Evolutionary conservation across 441 rosid genomes (phyloP).

Genomic region (Adansonia rubrostipa): DNA sequence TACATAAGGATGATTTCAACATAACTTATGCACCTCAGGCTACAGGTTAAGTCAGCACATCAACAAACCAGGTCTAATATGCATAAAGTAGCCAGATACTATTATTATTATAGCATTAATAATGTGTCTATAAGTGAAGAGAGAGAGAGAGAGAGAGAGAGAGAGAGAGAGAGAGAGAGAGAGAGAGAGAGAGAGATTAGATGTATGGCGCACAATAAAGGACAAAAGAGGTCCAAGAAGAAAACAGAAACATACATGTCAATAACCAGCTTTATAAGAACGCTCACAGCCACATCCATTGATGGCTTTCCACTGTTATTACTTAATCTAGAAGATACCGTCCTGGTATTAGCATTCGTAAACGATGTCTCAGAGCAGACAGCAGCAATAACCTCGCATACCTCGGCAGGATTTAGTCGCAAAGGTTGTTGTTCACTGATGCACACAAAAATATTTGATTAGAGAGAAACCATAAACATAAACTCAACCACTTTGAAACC

Average conservation of each 20-base stretch:
- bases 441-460: conserved; percentile 36
- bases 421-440: conserved; percentile 97
- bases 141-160: conserved; percentile 11
- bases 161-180: conserved; percentile 10
- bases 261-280: conserved; percentile 93
- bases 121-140: not conserved
- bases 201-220: conserved; percentile 4
- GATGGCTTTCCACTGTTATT: conserved; percentile 88
- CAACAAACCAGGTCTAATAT: conserved; percentile 22
- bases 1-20: conserved; percentile 3
- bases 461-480: conserved; percentile 23
- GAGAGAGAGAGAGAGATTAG: conserved; percentile 5
- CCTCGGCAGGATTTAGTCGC: conserved; percentile 84
- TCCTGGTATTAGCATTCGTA: conserved; percentile 63
- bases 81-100: not conserved
- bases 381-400: conserved; percentile 94
- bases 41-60: conserved; percentile 13
- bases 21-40: conserved; percentile 13
- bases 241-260: conserved; percentile 76
- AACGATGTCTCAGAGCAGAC: conserved; percentile 87
- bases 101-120: not conserved
- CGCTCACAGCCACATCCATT: conserved; percentile 96
- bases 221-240: conserved; percentile 27
- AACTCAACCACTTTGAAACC: conserved; percentile 14
- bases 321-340: conserved; percentile 76